These are phyloP conservation scores for Xylaria digitata DNA, from an alignment of 2,329 filamentous ascomycete genomes.

Conservation along the genomic window DNA sequence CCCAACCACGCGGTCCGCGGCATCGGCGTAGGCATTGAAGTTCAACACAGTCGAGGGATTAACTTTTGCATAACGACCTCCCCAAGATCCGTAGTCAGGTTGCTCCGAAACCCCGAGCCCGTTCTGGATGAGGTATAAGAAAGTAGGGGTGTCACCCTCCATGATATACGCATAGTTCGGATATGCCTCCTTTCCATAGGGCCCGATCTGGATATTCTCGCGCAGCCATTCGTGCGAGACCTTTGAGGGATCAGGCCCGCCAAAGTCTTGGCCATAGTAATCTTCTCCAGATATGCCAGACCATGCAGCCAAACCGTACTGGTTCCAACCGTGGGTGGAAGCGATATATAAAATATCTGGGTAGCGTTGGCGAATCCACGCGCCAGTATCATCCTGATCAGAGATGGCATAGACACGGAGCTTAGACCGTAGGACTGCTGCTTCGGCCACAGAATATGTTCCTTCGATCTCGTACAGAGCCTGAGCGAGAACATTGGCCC, in stretches of 20 bases:
- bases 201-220: no score
- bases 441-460: slow-evolving; percentile 38
- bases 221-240: no score
- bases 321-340: slow-evolving; percentile 66
- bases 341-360: slow-evolving; percentile 67
- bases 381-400: slow-evolving; percentile 68
- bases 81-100: slow-evolving; percentile 55
- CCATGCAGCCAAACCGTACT: slow-evolving; percentile 67
- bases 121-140: slow-evolving; percentile 59
- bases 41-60: no score
- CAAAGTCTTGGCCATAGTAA: no score
- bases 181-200: no score
- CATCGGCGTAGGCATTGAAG: no score
- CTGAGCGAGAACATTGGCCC: slow-evolving; percentile 49
- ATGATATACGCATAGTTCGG: slow-evolving; percentile 36
- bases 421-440: slow-evolving; percentile 51
- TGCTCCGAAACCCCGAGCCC: slow-evolving; percentile 46
- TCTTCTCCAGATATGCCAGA: slow-evolving; percentile 56
- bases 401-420: slow-evolving; percentile 67
- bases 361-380: slow-evolving; percentile 65
- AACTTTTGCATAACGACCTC: slow-evolving; percentile 48
- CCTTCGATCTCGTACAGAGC: slow-evolving; percentile 54
- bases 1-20: no score
- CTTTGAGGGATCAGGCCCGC: no score
- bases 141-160: slow-evolving; percentile 59